Evolutionary conservation across 371 early-diverging fungal species (phyloP), one percentile per base, ranked within the genome.

Genomic region (Dichotomocladium elegans): DNA sequence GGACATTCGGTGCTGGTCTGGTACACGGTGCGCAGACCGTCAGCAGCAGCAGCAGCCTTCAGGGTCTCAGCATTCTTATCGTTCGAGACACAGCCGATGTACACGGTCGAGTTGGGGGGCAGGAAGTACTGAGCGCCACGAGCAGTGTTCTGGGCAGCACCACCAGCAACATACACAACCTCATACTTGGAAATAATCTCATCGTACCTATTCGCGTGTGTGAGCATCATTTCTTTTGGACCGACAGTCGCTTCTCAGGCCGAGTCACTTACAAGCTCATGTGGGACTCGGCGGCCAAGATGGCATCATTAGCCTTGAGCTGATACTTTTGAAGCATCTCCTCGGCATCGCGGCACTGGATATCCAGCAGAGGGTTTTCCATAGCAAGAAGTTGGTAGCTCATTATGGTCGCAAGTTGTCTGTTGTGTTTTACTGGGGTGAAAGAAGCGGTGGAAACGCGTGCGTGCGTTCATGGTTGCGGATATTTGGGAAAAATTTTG

Each of bases 331-430:
- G 68, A 47, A 98, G 72, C 48, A 96, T 75, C 2, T 72, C 85
- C 41, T 80, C 73, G 50, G 79, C 67, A 43, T 88, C 94, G 44
- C 79, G 77, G 62, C 91, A 91, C 55, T 88, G 90, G 69, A 98
- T 96, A 80, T 98, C 98, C 65, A 98, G 85, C 61, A 98, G 81
- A 47, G 98, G 98, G 83, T 98, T 98, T 69, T 90, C 95, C 81
- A 95, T 88, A 40, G 63, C 74, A 28, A 78, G 58, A 30, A 74
- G 61, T 41, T 62, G 55, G 55, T 68, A 74, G 59, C 31, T 48
- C 54, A 54, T 54, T 1, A 29, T 54, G 44, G n/a, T 8, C 31
- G 26, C 33, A 14, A 35, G 3, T 35, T 17, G 37, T 17, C 21
- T n/a, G n/a, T n/a, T n/a, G n/a, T n/a, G n/a, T n/a, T n/a, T n/a